phyloP scores from a whole-genome alignment of 2,329 filamentous ascomycete genomes.

The Myriosclerotinia duriaeana region DNA sequence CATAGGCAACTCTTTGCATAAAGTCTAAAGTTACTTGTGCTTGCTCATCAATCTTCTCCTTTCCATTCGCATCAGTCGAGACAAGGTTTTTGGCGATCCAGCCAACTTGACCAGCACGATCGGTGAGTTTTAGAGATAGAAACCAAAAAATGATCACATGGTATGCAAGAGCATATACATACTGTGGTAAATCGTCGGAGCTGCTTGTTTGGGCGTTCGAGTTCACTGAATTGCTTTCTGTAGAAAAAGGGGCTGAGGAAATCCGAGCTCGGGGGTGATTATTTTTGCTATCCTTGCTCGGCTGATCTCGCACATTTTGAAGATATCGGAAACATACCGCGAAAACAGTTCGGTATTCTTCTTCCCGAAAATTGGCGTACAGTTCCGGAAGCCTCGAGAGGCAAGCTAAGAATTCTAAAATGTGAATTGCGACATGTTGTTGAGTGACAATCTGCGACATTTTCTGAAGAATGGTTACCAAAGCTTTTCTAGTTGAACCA shows the following conservation, averaged over 20 bases:
- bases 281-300: conserved; percentile 43
- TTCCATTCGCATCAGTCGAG: conserved; percentile 73
- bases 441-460: conserved; percentile 97
- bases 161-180: conserved; percentile 90
- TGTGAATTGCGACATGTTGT: conserved; percentile 86
- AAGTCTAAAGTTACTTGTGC: conserved; percentile 92
- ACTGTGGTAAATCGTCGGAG: conserved; percentile 81
- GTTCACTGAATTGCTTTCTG: conserved; percentile 46
- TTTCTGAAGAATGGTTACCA: conserved; percentile 83
- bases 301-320: conserved; percentile 75
- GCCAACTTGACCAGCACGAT: conserved; percentile 78
- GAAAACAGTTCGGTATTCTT: conserved; percentile 92
- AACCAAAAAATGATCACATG: conserved; percentile 99
- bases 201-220: conserved; percentile 44
- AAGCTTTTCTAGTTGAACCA: conserved; percentile 77
- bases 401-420: conserved; percentile 90
- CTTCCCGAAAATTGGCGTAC: conserved; percentile 84
- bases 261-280: conserved; percentile 42
- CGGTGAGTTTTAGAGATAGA: conserved; percentile 78
- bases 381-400: conserved; percentile 81
- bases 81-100: conserved; percentile 86
- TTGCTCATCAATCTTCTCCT: conserved; percentile 81
- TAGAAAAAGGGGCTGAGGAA: conserved; percentile 27
- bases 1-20: conserved; percentile 85
- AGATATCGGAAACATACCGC: conserved; percentile 93